phyloP scores from a whole-genome alignment of 2,329 filamentous ascomycete genomes.

The Lasiodiplodia sp. region DNA sequence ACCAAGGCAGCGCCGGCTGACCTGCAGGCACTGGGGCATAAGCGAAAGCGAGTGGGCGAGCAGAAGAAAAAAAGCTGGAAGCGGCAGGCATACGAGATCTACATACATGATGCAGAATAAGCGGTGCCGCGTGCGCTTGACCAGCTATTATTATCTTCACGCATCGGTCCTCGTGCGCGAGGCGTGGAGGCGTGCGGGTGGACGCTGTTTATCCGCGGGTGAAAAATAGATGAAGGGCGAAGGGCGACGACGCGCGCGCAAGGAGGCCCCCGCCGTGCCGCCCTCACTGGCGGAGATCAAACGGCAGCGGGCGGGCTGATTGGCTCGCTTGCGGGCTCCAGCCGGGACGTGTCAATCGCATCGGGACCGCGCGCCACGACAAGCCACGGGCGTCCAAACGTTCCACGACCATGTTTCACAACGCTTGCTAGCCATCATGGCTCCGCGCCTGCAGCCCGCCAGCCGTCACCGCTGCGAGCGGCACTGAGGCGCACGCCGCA shows the following conservation, averaged over 20 bases:
- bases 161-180: slow-evolving; percentile 2
- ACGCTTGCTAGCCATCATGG: background rate
- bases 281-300: slow-evolving; percentile 16
- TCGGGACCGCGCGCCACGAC: slow-evolving; percentile 23
- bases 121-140: background rate
- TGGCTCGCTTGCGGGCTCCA: slow-evolving; percentile 6
- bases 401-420: slow-evolving; percentile 23
- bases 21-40: background rate
- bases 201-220: slow-evolving; percentile 21
- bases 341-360: background rate
- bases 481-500: background rate
- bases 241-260: slow-evolving; percentile 17
- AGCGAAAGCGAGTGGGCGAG: slow-evolving; percentile 8
- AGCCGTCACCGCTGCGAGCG: slow-evolving; percentile 12
- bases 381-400: slow-evolving; percentile 21
- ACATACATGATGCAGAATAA: slow-evolving; percentile 19
- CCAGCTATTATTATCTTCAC: slow-evolving; percentile 25
- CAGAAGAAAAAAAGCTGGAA: slow-evolving; percentile 14
- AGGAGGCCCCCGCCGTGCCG: slow-evolving; percentile 17
- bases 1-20: background rate
- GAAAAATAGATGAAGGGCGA: slow-evolving; percentile 11
- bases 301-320: background rate
- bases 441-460: background rate
- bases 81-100: background rate
- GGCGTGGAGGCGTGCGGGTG: background rate